A percentile compares a stretch with the other conserved stretches of the same genome.
Evolutionary conservation across 2,329 filamentous ascomycete genomes (phyloP).

Genomic region (Diplodia corticola): DNA sequence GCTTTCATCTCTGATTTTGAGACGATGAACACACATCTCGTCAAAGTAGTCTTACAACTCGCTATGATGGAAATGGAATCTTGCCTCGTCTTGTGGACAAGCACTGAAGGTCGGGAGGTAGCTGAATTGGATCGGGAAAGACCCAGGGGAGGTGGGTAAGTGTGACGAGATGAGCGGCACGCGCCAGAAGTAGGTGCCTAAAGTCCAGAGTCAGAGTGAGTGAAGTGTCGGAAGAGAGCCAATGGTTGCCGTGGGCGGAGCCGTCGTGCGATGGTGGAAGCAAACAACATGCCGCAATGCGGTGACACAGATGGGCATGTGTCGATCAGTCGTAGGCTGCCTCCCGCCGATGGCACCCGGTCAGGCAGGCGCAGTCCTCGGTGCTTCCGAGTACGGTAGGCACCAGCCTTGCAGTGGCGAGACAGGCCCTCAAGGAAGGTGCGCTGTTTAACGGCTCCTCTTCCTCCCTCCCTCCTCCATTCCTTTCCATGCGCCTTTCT

Average conservation of each 20-base stretch:
- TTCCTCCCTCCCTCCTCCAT: not conserved
- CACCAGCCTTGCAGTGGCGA: not conserved
- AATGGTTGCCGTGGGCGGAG: not conserved
- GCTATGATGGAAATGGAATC: too few relatives aligned
- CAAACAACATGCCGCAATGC: not conserved
- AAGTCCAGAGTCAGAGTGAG: not conserved
- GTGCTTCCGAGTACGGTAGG: not conserved
- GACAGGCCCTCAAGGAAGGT: not conserved
- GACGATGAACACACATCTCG: too few relatives aligned
- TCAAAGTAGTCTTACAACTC: too few relatives aligned
- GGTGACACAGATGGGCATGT: slow-evolving; percentile 10
- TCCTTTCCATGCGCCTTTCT: not conserved
- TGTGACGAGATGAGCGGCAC: not conserved
- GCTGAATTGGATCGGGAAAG: not conserved
- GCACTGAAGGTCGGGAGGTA: not conserved
- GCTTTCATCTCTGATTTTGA: too few relatives aligned
- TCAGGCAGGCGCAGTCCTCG: not conserved
- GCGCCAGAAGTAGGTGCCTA: not conserved
- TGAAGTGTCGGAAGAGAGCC: not conserved
- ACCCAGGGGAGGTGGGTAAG: too few relatives aligned
- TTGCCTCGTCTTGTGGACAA: not conserved
- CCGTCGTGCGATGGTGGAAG: not conserved
- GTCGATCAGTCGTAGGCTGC: slow-evolving; percentile 1
- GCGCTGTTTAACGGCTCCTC: not conserved
- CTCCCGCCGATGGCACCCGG: not conserved